A percentile compares a stretch with the other conserved stretches of the same genome.
These are phyloP conservation scores for Lachnellula suecica DNA, from an alignment of 2,329 filamentous ascomycete species.

Conservation along the genomic window DNA sequence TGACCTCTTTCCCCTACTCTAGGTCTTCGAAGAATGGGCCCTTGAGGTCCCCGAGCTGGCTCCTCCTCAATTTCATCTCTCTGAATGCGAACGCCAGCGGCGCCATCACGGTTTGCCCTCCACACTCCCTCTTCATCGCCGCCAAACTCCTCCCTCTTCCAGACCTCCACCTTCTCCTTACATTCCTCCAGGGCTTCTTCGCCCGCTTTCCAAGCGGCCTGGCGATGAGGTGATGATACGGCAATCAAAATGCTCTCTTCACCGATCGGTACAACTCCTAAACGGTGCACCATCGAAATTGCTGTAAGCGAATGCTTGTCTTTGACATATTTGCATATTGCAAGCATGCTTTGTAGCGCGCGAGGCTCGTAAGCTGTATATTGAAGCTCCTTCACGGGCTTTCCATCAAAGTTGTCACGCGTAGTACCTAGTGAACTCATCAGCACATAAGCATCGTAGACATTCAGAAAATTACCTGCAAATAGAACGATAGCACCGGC, in stretches of 20 bases:
- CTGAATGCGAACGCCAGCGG: constrained; percentile 28
- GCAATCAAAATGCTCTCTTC: constrained; percentile 92
- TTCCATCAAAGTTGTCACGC: constrained; percentile 69
- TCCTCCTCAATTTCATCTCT: constrained; percentile 3
- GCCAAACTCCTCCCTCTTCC: constrained; percentile 89
- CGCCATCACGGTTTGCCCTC: constrained; percentile 83
- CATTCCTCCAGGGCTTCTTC: constrained; percentile 87
- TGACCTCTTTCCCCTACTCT: constrained; percentile 28
- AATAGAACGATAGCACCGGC: constrained; percentile 78
- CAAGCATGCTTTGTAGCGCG: constrained; percentile 67
- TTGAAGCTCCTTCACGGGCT: constrained; percentile 70
- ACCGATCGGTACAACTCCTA: constrained; percentile 83
- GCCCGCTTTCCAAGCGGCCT: constrained; percentile 82
- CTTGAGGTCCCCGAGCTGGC: constrained; percentile 17
- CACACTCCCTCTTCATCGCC: constrained; percentile 74
- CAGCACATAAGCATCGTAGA: constrained; percentile 1
- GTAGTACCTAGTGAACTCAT: constrained; percentile 61
- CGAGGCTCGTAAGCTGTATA: constrained; percentile 74
- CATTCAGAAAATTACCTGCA: constrained; percentile 51
- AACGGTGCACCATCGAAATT: constrained; percentile 78
- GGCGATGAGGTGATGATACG: constrained; percentile 78
- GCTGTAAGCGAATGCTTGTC: constrained; percentile 65
- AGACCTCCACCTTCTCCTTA: constrained; percentile 88
- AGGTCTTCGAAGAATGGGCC: constrained; percentile 21
- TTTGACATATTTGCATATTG: constrained; percentile 58